These are phyloP conservation scores for Aphanomyces euteiches DNA, from an alignment of 352 stramenopile species.

Conservation along the genomic window DNA sequence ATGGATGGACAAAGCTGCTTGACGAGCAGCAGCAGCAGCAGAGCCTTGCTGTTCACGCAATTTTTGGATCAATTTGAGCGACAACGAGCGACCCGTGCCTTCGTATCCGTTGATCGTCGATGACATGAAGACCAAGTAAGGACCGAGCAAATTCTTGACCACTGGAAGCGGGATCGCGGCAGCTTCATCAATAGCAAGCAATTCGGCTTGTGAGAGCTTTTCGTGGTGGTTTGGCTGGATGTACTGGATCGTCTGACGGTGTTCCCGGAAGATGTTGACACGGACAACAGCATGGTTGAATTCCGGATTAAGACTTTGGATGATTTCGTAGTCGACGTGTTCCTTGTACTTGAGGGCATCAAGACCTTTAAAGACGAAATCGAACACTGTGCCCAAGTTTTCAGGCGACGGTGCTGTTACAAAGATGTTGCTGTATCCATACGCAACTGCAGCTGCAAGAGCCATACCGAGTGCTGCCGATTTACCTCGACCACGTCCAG, in stretches of 20 bases:
- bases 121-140: slow-evolving; percentile 98
- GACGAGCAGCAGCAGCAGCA: slow-evolving; percentile 52
- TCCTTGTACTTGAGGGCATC: slow-evolving; percentile 92
- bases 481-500: slow-evolving; percentile 90
- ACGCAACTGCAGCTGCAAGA: slow-evolving; percentile 73
- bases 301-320: slow-evolving; percentile 83
- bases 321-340: slow-evolving; percentile 97
- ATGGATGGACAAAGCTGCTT: slow-evolving; percentile 68
- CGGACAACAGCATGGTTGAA: slow-evolving; percentile 88
- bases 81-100: slow-evolving; percentile 97
- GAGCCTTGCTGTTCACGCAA: slow-evolving; percentile 91
- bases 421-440: slow-evolving; percentile 94
- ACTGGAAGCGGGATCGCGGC: slow-evolving; percentile 99
- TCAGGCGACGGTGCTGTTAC: slow-evolving; percentile 98
- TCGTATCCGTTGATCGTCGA: slow-evolving; percentile 99
- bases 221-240: slow-evolving; percentile 92
- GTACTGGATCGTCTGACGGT: slow-evolving; percentile 98
- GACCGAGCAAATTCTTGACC: slow-evolving; percentile 93
- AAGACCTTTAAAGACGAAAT: slow-evolving; percentile 95
- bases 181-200: slow-evolving; percentile 98
- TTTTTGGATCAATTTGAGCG: slow-evolving; percentile 98
- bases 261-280: slow-evolving; percentile 96
- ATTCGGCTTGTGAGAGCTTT: slow-evolving; percentile 96
- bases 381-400: slow-evolving; percentile 98
- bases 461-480: slow-evolving; percentile 97